phyloP scores from a whole-genome alignment of 768 basidiomycete species.

The Mycena olivaceomarginata region DNA sequence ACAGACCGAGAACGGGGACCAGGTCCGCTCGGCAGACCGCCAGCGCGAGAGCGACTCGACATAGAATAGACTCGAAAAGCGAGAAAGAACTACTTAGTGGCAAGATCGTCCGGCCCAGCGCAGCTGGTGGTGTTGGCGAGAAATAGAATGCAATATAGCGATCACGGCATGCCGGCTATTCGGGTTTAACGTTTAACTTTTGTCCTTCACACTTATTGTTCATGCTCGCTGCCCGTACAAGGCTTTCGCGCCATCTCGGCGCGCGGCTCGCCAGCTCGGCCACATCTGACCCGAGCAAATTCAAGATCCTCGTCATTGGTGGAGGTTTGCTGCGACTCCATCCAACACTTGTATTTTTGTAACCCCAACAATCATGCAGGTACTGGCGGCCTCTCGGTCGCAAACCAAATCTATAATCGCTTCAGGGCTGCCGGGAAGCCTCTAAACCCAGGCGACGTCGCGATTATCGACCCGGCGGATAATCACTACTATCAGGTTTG shows the following conservation, averaged over 20 bases:
- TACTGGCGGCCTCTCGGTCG: slow-evolving; percentile 87
- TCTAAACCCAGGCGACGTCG: slow-evolving; percentile 86
- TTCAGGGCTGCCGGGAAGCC: slow-evolving; percentile 83
- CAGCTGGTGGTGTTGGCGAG: slow-evolving; percentile 33
- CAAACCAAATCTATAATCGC: slow-evolving; percentile 90
- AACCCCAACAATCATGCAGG: slow-evolving; percentile 65
- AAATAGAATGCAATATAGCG: too few relatives aligned
- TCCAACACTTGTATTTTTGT: slow-evolving; percentile 5
- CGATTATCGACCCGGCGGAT: slow-evolving; percentile 88
- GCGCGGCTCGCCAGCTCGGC: slow-evolving; percentile 37
- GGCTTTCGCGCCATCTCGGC: slow-evolving; percentile 26
- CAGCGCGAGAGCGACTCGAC: slow-evolving; percentile 47
- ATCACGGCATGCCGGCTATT: slow-evolving; percentile 2
- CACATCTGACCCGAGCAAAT: slow-evolving; percentile 69
- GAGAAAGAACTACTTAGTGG: slow-evolving; percentile 41
- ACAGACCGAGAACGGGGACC: slow-evolving; percentile 61
- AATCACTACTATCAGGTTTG: slow-evolving; percentile 87
- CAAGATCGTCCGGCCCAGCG: slow-evolving; percentile 48
- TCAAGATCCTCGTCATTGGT: slow-evolving; percentile 91
- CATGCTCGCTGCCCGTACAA: slow-evolving; percentile 41
- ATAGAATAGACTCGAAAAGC: slow-evolving; percentile 20
- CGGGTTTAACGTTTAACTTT: background rate
- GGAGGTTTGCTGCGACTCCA: slow-evolving; percentile 74
- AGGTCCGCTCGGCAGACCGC: slow-evolving; percentile 63
- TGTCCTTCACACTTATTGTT: too few relatives aligned